Conservation (phyloP, 129 eudicot species). For the Flaveria ramosissima region DNA sequence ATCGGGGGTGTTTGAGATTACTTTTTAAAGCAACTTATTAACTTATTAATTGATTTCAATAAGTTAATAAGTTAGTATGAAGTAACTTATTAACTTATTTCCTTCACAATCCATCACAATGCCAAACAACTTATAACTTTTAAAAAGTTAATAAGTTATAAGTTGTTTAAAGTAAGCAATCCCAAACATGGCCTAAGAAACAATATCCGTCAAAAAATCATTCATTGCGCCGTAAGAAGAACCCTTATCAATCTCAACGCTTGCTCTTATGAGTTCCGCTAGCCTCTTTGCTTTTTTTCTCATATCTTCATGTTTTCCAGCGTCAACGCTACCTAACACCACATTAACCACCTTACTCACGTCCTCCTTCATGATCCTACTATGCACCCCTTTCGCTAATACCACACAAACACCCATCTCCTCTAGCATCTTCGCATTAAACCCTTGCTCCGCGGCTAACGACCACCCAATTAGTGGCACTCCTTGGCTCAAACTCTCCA, state of each 20-base stretch:
- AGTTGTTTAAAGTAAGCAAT: too few relatives aligned
- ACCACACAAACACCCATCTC: conserved; percentile 82
- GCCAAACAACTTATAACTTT: too few relatives aligned
- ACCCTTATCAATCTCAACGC: conserved; percentile 49
- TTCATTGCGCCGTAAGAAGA: conserved; percentile 60
- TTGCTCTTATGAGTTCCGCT: conserved; percentile 43
- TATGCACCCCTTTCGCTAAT: background rate
- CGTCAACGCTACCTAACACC: conserved; percentile 44
- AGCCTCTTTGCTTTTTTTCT: conserved; percentile 54
- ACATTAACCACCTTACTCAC: conserved; percentile 59
- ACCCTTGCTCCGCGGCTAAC: conserved; percentile 74
- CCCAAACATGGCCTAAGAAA: too few relatives aligned
- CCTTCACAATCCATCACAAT: too few relatives aligned
- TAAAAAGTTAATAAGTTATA: too few relatives aligned
- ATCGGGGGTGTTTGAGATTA: too few relatives aligned
- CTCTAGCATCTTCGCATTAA: conserved; percentile 76
- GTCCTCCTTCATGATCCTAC: conserved; percentile 42
- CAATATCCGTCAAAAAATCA: conserved; percentile 35
- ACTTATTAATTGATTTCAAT: too few relatives aligned
- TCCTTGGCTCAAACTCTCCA: too few relatives aligned
- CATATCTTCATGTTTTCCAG: conserved; percentile 54
- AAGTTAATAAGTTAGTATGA: too few relatives aligned
- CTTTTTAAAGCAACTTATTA: too few relatives aligned
- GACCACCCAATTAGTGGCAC: conserved; percentile 88
- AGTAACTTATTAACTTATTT: too few relatives aligned